Percentiles rank a stretch among this genome's conserved stretches.
phyloP scores from a whole-genome alignment of 768 basidiomycete genomes.

The Mycena haematopus region DNA sequence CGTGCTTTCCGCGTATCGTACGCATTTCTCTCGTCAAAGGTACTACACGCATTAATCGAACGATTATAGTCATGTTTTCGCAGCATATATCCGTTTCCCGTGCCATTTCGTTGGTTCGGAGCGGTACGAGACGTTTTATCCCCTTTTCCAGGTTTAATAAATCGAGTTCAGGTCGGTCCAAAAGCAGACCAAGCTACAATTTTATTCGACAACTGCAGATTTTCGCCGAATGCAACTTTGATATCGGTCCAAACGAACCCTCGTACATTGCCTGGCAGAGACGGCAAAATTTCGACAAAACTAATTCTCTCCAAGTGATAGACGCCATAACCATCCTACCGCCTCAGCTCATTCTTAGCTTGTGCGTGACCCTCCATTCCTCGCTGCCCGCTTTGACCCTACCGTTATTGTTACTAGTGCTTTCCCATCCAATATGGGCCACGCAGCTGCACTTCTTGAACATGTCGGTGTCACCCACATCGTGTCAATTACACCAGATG shows the following conservation, averaged over 20 bases:
- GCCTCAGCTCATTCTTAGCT: constrained; percentile 43
- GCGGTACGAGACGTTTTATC: constrained; percentile 36
- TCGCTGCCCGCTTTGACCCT: not conserved
- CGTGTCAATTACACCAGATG: constrained; percentile 48
- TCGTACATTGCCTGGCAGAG: constrained; percentile 49
- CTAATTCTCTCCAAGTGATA: constrained; percentile 43
- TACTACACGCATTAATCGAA: not conserved
- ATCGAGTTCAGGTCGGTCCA: constrained; percentile 42
- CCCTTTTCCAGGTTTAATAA: constrained; percentile 13
- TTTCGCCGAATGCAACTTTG: constrained; percentile 45
- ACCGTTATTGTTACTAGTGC: constrained; percentile 35
- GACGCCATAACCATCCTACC: constrained; percentile 43
- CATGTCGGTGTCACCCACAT: constrained; percentile 47
- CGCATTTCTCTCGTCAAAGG: constrained; percentile 19
- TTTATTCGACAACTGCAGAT: constrained; percentile 47
- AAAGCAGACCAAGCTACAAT: constrained; percentile 49
- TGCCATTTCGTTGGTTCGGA: constrained; percentile 42
- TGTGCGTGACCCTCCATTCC: constrained; percentile 40
- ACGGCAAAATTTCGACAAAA: constrained; percentile 46
- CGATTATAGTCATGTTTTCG: constrained; percentile 40
- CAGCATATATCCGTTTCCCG: constrained; percentile 39
- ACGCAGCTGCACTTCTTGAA: constrained; percentile 41
- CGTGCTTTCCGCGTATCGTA: constrained; percentile 47
- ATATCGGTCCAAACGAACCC: constrained; percentile 35
- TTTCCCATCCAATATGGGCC: constrained; percentile 44